Percentiles rank a stretch among this genome's conserved stretches.
These are phyloP conservation scores for Tetrapisispora pingtungensis DNA, from an alignment of 805 yeast species.

Conservation along the genomic window DNA sequence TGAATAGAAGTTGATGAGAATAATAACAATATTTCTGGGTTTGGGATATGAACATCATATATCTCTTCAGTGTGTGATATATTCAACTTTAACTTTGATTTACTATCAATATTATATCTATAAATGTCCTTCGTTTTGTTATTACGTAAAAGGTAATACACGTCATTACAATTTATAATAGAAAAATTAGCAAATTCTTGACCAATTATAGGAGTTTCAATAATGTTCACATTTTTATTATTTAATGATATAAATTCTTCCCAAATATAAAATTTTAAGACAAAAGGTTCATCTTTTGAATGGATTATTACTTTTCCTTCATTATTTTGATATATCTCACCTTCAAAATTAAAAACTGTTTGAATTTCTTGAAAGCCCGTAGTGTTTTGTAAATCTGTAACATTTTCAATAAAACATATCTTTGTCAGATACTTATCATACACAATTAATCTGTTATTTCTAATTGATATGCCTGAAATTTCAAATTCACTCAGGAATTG, in stretches of 20 bases:
- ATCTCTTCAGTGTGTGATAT: not conserved
- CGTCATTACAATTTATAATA: not conserved
- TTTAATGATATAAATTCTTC: not conserved
- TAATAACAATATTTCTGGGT: not conserved
- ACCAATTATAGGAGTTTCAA: not conserved
- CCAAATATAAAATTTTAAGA: not conserved
- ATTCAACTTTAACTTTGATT: not conserved
- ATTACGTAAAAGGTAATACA: not conserved
- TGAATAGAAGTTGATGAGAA: not conserved
- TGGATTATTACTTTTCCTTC: not conserved
- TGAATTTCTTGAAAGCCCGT: not conserved
- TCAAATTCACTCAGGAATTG: conserved; percentile 5
- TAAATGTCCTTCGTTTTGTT: not conserved
- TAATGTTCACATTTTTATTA: not conserved
- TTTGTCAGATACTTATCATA: not conserved
- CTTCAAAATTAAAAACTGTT: not conserved
- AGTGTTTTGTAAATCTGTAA: not conserved
- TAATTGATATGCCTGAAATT: conserved; percentile 9
- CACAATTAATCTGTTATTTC: conserved; percentile 6
- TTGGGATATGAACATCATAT: not conserved
- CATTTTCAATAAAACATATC: conserved; percentile 2
- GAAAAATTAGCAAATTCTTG: too few relatives aligned
- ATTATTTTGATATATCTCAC: not conserved
- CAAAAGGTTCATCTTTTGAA: not conserved
- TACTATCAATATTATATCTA: not conserved